phyloP scores from a whole-genome alignment of 306 rosid genomes.

The Fragaria ananassa region DNA sequence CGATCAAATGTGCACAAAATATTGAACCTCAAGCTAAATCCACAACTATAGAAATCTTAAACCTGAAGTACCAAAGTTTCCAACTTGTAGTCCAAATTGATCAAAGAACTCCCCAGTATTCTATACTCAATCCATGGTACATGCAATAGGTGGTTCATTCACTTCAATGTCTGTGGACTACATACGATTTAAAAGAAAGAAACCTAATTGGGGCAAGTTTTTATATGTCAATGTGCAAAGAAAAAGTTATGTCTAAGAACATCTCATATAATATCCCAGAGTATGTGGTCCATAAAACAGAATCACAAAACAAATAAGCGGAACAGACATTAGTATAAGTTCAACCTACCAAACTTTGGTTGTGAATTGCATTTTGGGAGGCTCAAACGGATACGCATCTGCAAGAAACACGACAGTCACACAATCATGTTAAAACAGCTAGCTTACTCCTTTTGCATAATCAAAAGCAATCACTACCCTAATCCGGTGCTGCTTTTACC shows the following conservation, averaged over 20 bases:
- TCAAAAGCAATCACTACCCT: neutral
- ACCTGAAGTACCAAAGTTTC: neutral
- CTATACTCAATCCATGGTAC: neutral
- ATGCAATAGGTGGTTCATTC: neutral
- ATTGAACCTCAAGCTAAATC: neutral
- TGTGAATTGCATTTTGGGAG: conserved; percentile 89
- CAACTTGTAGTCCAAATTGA: neutral
- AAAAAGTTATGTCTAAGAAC: neutral
- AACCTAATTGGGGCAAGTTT: neutral
- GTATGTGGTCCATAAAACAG: neutral
- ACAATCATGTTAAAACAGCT: neutral
- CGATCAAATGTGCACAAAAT: neutral
- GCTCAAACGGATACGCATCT: conserved; percentile 98
- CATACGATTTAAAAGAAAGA: neutral
- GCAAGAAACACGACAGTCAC: conserved; percentile 26
- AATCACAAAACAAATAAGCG: neutral
- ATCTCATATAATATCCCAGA: neutral
- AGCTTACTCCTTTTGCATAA: neutral
- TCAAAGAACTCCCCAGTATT: neutral
- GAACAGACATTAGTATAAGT: neutral
- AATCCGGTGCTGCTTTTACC: neutral
- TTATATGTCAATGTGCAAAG: neutral
- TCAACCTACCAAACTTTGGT: conserved; percentile 85
- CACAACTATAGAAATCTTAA: neutral
- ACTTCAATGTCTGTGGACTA: neutral